Evolutionary conservation across 306 rosid genomes (phyloP).

Genomic region (Prinsepia uniflora): DNA sequence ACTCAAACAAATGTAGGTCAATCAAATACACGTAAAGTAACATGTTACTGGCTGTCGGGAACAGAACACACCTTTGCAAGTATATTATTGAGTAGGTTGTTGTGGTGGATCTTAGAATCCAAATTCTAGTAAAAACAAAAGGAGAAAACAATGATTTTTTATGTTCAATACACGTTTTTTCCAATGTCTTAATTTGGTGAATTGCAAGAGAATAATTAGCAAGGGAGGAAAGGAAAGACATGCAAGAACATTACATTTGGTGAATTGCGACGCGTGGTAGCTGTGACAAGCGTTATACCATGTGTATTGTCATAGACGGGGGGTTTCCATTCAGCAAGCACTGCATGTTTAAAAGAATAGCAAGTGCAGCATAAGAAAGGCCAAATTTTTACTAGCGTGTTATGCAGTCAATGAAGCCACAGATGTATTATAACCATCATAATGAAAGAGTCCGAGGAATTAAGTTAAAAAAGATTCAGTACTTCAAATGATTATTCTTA

Average conservation of each 20-base stretch:
- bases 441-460: too few relatives aligned
- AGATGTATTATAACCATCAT: too few relatives aligned
- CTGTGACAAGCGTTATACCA: conserved; percentile 71
- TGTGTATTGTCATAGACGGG: conserved; percentile 73
- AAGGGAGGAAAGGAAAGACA: neutral
- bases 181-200: neutral
- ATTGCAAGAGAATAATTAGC: neutral
- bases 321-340: conserved; percentile 91
- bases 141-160: neutral
- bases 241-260: conserved; percentile 59
- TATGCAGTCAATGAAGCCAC: conserved; percentile 3
- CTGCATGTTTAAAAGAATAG: conserved; percentile 38
- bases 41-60: conserved; percentile 4
- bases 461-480: too few relatives aligned
- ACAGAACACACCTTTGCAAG: conserved; percentile 68
- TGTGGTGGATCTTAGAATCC: conserved; percentile 98
- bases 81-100: conserved; percentile 80
- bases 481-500: too few relatives aligned
- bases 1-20: conserved; percentile 13
- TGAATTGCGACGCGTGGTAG: conserved; percentile 80
- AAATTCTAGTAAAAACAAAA: conserved; percentile 46
- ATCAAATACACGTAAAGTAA: neutral
- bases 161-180: neutral
- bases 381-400: neutral
- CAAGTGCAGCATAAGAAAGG: conserved; percentile 9